Evolutionary conservation across 2,329 filamentous ascomycete species (phyloP), one percentile per base, ranked within the genome.

Genomic region (Eutypa lata): DNA sequence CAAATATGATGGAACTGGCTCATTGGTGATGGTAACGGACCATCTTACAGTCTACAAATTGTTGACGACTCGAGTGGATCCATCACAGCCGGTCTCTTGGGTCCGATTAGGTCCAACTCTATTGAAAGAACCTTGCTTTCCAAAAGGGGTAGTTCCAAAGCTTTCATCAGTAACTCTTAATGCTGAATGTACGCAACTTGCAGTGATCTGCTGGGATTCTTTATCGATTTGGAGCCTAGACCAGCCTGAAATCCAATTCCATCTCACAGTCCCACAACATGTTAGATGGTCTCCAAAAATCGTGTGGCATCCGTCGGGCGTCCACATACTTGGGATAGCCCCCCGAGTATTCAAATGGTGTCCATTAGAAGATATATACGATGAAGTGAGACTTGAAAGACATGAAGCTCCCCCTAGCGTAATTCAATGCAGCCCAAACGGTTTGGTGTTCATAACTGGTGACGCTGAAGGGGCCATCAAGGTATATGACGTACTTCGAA

Each of bases 291-390:
- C 11, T 49, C 46, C 3, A 51, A 49, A 24, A 50, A 47, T 63
- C 3, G 48, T 54, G 0, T 64, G 63, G 62, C 56, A 62, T 53
- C 61, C 63, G 2, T 55, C 58, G 21, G 50, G 43, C 22, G 53
- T 44, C 5, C 50, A 60, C 7, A 28, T 65, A 1, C 38, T 65
- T 22, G 62, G 63, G 6, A 59, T 65, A 26, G 60, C 60, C 33
- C 62, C 62, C 3, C 38, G 52, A 31, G 54, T 65, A 18, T 64
- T 66, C 51, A 64, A 63, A 52, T 65, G 63, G 63, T 52, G 46
- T 24, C 61, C 59, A 2, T 21, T 52, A 16, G 57, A 62, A 14
- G 50, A 61, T 21, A 53, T 33, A 1, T 57, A 61, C 44, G 50
- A 65, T 24, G 62, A 61, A 43, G 51, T 61, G 3, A 43, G 55